phyloP scores from a whole-genome alignment of 768 basidiomycete genomes.

The Pulveroboletus sp. region DNA sequence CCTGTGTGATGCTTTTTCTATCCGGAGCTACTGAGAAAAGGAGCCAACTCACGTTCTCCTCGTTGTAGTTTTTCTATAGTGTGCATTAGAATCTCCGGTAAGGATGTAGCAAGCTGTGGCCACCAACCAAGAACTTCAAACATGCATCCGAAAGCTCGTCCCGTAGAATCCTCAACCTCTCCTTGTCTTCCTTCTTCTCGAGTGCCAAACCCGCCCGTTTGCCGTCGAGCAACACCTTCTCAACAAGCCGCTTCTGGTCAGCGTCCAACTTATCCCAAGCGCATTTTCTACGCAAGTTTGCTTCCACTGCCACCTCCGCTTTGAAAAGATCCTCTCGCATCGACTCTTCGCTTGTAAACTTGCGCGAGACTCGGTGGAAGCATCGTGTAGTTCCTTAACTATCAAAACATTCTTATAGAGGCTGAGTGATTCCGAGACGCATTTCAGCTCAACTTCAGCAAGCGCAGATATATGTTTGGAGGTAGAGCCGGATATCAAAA shows the following conservation, averaged over 20 bases:
- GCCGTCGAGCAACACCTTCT: constrained; percentile 77
- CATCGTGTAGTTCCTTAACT: constrained; percentile 73
- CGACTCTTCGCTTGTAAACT: constrained; percentile 70
- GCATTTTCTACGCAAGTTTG: constrained; percentile 61
- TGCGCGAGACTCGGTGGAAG: constrained; percentile 69
- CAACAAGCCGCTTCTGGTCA: constrained; percentile 75
- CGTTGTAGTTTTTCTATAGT: constrained; percentile 76
- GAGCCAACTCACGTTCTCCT: constrained; percentile 59
- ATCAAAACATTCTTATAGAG: constrained; percentile 85
- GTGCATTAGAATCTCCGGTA: not conserved
- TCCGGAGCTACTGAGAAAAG: not conserved
- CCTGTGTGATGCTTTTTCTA: constrained; percentile 36
- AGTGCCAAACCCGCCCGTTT: constrained; percentile 75
- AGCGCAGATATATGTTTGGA: constrained; percentile 54
- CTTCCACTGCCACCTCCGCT: constrained; percentile 65
- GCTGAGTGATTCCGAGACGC: constrained; percentile 52
- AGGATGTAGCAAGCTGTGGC: not conserved
- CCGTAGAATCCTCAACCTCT: constrained; percentile 55
- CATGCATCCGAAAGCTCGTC: constrained; percentile 75
- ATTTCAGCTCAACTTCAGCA: constrained; percentile 53
- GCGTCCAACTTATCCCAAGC: constrained; percentile 56
- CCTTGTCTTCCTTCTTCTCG: constrained; percentile 53
- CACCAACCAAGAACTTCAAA: constrained; percentile 72
- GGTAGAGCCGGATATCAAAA: not conserved
- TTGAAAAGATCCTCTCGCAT: constrained; percentile 81